Evolutionary conservation across 108 stramenopile species (phyloP), one percentile per base, ranked within the genome.

Genomic region (Skeletonema potamos): DNA sequence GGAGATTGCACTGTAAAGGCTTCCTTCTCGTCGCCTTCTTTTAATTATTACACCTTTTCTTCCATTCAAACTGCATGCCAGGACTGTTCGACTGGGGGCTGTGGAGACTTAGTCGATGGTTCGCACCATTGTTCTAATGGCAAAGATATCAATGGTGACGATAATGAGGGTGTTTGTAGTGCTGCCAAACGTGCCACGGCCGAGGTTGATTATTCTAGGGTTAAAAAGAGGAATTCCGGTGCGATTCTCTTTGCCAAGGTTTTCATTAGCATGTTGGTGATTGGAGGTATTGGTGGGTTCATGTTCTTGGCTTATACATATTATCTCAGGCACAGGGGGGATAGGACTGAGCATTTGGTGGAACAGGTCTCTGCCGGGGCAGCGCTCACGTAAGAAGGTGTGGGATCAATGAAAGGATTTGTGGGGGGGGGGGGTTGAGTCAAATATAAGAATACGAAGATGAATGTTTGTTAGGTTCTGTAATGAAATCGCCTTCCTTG

Each of bases 1-100:
- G 76, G 84, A 3, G 87, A 88, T 18, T 88, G 87, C 48, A 73
- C 79, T 27, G 66, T 88, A 58, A 85, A 85, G 72, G 69, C 81
- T 12, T 46, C 66, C 24, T 48, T 82, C 27, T 68, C 64, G 22
- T 68, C 64, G 17, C 64, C 72, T 22, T 33, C 56, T 4, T 80
- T 87, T 30, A 55, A 75, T 26, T 84, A 82, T 39, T 56, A 69
- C 48, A 82, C 74, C 34, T 85, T 85, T 51, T 37, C 64, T 9
- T 62, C 74, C 17, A 54, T 87, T 1, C 57, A 79, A 69, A 34
- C 76, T 9, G 69, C 57, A 34, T 85, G 84, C 58, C 34, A 76
- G 0, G 70, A 71, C 71, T 84, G 86, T 44, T 46, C 41, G 32
- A 64, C 64, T 70, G 82, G 68, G 22, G 34, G 51, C 30, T 84